Percentiles rank a stretch among this genome's conserved stretches.
Conservation (phyloP, 1,139 yeast genomes). For the Kodamaea alishanica region DNA sequence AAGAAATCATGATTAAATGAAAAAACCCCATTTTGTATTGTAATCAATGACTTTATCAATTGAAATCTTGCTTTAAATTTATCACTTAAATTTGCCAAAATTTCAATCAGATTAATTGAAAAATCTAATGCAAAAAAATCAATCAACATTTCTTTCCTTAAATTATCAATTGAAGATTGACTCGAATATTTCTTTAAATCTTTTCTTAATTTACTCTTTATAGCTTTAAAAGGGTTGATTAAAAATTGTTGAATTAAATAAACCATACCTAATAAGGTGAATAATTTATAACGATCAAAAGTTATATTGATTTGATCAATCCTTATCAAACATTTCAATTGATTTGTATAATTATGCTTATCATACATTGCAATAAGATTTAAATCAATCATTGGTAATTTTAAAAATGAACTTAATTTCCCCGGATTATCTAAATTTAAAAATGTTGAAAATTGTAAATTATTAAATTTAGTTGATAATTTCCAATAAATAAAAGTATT, state of each 20-base stretch:
- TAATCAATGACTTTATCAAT: constrained; percentile 23
- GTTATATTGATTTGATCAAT: constrained; percentile 30
- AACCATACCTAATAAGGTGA: constrained; percentile 51
- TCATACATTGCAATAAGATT: constrained; percentile 15
- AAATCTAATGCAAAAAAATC: constrained; percentile 16
- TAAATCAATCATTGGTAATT: constrained; percentile 19
- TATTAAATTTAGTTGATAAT: constrained; percentile 10
- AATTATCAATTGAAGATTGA: constrained; percentile 9
- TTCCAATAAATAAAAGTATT: constrained; percentile 19
- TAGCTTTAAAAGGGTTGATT: constrained; percentile 30
- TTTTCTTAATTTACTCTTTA: constrained; percentile 23
- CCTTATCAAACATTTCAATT: constrained; percentile 26
- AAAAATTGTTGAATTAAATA: constrained; percentile 50
- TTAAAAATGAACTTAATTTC: constrained; percentile 12
- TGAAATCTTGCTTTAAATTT: constrained; percentile 50
- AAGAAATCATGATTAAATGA: constrained; percentile 30
- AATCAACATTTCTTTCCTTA: constrained; percentile 2
- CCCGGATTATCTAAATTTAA: constrained; percentile 19
- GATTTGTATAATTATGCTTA: constrained; percentile 16
- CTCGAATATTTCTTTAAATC: constrained; percentile 21
- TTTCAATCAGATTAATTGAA: constrained; percentile 21
- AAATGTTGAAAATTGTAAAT: constrained; percentile 27
- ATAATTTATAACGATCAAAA: constrained; percentile 50
- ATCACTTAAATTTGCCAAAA: constrained; percentile 37
- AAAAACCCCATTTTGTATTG: constrained; percentile 18